Base-by-base conservation (phyloP, 2,329 filamentous ascomycete species). In the Pseudocercospora fijiensis region DNA sequence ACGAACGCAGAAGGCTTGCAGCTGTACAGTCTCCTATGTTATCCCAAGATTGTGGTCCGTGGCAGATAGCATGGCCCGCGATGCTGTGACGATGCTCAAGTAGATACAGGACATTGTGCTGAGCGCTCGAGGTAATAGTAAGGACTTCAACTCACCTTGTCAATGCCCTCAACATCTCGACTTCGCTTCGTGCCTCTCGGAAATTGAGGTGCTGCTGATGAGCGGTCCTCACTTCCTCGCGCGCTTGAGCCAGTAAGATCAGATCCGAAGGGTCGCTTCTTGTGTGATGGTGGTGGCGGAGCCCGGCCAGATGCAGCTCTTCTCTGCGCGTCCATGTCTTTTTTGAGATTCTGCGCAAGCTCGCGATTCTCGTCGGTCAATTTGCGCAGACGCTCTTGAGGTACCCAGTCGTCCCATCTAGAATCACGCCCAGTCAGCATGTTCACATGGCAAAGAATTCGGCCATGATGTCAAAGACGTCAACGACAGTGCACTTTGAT, bases 321-420 rank as follows among this genome's bases (percentile, higher is more conserved):
- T 77, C 86, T 82, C 71, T 85, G 83, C 60, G 80, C 80, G 71
- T 87, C 88, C 79, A 87, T 83, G 76, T 92, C 88, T 63, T 87
- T 85, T 71, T 88, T 84, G 28, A 93, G 83, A 76, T 90, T 88
- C 61, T 83, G 82, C 22, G 94, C 92, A 41, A 99, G 85, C 75
- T 96, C 92, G 75, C 91, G 91, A 80, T 98, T 97, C 79, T 98
- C 95, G 62, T 96, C 92, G 58, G 89, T 96, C 76, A 94, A 90
- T 80, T 97, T 97, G 75, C 93, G 89, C 65, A 99, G 89, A 70
- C 95, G 91, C 77, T 98, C 94, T 78, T 92, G 88, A 22, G 91
- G 87, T 51, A 98, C 95, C 94, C 94, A 98, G 80, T 99, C 95
- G 80, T 99, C 95, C 95, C 95, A 99, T 67, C 88, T 90, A 74